Conservation (phyloP, 768 basidiomycete species). For the Auricularia sp. region DNA sequence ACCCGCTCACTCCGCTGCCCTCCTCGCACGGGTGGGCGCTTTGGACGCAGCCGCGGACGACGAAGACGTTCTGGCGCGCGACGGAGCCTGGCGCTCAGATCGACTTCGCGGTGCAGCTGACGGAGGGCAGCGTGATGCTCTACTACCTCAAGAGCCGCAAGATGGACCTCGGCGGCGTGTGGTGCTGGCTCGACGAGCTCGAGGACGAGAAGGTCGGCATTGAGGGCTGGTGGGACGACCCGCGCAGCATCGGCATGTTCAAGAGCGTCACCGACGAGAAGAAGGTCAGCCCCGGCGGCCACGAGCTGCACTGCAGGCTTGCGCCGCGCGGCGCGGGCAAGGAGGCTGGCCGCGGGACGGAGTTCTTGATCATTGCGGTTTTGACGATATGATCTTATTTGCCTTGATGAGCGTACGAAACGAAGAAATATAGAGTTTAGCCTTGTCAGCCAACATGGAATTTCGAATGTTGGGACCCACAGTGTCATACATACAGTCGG, state of each 20-base stretch:
- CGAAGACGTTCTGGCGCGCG: conserved; percentile 3
- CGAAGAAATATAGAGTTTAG: no score
- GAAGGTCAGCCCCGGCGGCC: neutral
- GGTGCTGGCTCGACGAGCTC: conserved; percentile 1
- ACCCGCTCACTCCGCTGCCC: conserved; percentile 2
- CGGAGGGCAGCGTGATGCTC: neutral
- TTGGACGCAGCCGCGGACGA: conserved; percentile 2
- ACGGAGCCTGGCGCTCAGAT: conserved; percentile 2
- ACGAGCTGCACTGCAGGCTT: neutral
- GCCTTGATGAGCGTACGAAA: no score
- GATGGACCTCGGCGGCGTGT: neutral
- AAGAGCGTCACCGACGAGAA: neutral
- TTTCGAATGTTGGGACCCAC: no score
- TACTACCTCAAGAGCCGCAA: conserved; percentile 6
- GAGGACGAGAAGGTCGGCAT: neutral
- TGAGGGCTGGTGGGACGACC: neutral
- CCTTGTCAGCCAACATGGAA: no score
- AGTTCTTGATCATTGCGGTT: neutral
- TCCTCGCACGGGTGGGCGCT: conserved; percentile 2
- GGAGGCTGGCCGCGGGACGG: neutral
- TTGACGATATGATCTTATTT: no score
- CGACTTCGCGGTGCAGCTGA: neutral
- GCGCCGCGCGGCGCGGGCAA: neutral
- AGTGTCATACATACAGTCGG: no score
- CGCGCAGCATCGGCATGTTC: neutral